Percentiles rank a stretch among this genome's conserved stretches.
phyloP scores from a whole-genome alignment of 1,284 basidiomycete genomes.

The Ustilago sp. region DNA sequence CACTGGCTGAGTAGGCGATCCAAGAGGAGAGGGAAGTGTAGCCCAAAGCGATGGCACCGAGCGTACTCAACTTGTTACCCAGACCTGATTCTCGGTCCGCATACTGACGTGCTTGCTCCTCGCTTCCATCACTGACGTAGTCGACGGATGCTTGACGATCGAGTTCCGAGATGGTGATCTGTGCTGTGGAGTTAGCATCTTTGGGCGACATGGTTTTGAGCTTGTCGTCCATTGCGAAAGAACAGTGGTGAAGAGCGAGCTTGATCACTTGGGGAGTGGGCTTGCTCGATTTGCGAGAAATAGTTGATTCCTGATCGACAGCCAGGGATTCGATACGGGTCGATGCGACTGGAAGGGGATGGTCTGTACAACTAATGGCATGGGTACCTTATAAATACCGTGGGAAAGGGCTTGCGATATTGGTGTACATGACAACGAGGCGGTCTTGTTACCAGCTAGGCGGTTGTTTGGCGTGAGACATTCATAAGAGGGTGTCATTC shows the following conservation, averaged over 20 bases:
- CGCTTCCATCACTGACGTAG: constrained; percentile 8
- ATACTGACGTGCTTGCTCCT: background rate
- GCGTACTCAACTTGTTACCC: constrained; percentile 29
- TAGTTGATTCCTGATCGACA: background rate
- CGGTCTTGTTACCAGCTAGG: background rate
- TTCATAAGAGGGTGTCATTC: background rate
- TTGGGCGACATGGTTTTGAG: constrained; percentile 10
- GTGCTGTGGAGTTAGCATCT: background rate
- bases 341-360: background rate
- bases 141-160: constrained; percentile 14
- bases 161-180: constrained; percentile 17
- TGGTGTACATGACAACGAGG: background rate
- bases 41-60: constrained; percentile 28
- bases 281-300: background rate
- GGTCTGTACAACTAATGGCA: background rate
- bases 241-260: background rate
- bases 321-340: background rate
- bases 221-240: constrained; percentile 12
- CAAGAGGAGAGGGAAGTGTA: constrained; percentile 34
- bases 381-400: background rate
- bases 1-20: constrained; percentile 30
- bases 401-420: background rate
- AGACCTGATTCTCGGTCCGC: constrained; percentile 5
- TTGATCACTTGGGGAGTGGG: background rate
- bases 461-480: background rate